A percentile compares a stretch with the other conserved stretches of the same genome.
phyloP scores from a whole-genome alignment of 73 alveolate genomes.

The Uronychia binucleata region DNA sequence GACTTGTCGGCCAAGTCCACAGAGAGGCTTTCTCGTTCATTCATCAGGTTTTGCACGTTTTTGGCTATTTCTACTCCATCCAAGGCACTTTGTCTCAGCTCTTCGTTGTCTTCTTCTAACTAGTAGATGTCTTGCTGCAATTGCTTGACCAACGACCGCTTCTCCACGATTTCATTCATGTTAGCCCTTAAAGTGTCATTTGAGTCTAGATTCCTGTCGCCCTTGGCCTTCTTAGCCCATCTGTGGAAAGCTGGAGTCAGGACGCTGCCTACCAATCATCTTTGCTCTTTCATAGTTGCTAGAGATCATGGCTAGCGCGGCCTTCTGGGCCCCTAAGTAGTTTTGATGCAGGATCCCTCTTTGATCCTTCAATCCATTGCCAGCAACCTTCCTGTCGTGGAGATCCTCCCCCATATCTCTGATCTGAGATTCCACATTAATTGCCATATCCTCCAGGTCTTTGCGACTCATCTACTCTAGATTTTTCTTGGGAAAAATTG shows the following conservation, averaged over 20 bases:
- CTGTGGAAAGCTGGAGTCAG: slow-evolving; percentile 7
- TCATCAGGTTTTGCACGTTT: slow-evolving; percentile 27
- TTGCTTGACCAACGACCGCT: slow-evolving; percentile 13
- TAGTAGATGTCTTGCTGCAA: slow-evolving; percentile 38
- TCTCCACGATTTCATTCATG: slow-evolving; percentile 12
- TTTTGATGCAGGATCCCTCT: slow-evolving; percentile 24
- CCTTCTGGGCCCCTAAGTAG: slow-evolving; percentile 22
- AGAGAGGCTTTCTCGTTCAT: slow-evolving; percentile 55
- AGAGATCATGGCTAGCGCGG: slow-evolving; percentile 27
- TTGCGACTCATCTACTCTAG: slow-evolving; percentile 6
- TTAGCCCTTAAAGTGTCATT: neutral
- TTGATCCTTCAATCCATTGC: slow-evolving; percentile 13
- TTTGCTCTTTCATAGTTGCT: slow-evolving; percentile 23
- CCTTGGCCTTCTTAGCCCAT: slow-evolving; percentile 23
- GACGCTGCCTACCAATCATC: neutral
- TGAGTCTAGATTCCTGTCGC: slow-evolving; percentile 8
- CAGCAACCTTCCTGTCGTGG: slow-evolving; percentile 5
- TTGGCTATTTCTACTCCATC: slow-evolving; percentile 71
- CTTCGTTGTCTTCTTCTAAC: slow-evolving; percentile 52
- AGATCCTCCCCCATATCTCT: neutral
- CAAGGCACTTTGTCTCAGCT: slow-evolving; percentile 58
- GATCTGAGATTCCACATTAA: neutral
- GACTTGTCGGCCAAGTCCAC: slow-evolving; percentile 75
- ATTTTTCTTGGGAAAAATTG: neutral
- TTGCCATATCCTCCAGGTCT: neutral